Base-by-base conservation (phyloP, 495 filamentous ascomycete species). In the Penicillium pulvis region DNA sequence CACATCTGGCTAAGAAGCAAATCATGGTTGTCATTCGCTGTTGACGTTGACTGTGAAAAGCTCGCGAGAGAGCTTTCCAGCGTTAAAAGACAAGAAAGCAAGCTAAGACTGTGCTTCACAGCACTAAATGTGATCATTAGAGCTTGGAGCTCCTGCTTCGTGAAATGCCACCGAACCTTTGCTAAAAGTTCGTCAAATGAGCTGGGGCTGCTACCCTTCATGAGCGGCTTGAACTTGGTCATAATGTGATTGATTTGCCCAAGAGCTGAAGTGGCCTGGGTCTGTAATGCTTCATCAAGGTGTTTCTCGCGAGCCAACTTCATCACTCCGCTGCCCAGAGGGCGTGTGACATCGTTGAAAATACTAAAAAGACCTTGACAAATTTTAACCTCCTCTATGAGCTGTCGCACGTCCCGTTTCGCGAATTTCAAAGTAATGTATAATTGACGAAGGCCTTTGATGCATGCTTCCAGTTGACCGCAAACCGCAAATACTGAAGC, bases 141-240 rank as follows among this genome's bases (percentile, higher is more conserved):
- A 11, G 20, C 42, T 45, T 45, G 42, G 17, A 23, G 19, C 42
- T 45, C 42, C 6, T 45, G 17, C 20, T 45, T 45, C 20, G 42
- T 45, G 12, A 45, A 45, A 20, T 45, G 42, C 42, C 42, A 45
- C 42, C 42, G 20, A 23, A 45, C 42, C 42, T 45, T 45, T 45
- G 42, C 42, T 7, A 45, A 8, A 23, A 17, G 20, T 12, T 45
- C 17, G 20, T 71, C 39, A 54, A 68, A 48, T 51, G 24, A 30
- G 31, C 33, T 51, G 28, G 12, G 16, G 11, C 19, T 51, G 26
- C 33, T 41, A 28, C 33, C 33, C 6, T 41, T 41, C 16, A 53
- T 35, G 30, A 53, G 33, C 10, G 50, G 50, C 50, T 39, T 53
- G 20, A 53, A 33, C 33, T 41, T 53, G 6, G 28, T 39, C 50